A percentile compares a stretch with the other conserved stretches of the same genome.
phyloP scores from a whole-genome alignment of 2,329 filamentous ascomycete genomes.

The Claviceps fusiformis region DNA sequence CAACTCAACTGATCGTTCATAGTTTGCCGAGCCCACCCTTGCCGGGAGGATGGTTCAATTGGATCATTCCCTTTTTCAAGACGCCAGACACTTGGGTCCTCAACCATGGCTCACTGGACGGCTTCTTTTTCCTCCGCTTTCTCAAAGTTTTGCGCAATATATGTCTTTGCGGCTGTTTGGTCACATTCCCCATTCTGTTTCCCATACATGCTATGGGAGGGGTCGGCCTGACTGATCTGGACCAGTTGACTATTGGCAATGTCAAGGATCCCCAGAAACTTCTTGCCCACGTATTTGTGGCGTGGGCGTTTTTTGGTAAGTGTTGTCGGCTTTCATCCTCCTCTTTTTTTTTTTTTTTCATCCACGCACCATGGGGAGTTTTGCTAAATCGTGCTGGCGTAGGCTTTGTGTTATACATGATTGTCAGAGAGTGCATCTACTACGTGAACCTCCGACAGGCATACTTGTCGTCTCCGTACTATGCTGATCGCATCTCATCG shows the following conservation, averaged over 20 bases:
- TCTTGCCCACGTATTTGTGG: constrained; percentile 69
- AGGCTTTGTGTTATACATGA: constrained; percentile 75
- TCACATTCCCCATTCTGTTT: constrained; percentile 78
- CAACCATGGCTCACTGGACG: constrained; percentile 84
- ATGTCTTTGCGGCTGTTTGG: constrained; percentile 67
- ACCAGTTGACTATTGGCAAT: constrained; percentile 70
- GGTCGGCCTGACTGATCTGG: constrained; percentile 48
- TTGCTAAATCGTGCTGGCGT: constrained; percentile 15
- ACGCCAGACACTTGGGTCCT: constrained; percentile 66
- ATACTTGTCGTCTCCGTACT: constrained; percentile 73
- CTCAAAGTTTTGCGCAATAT: constrained; percentile 58
- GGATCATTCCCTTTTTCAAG: constrained; percentile 53
- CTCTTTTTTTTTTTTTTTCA: not conserved
- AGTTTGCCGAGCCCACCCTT: constrained; percentile 46
- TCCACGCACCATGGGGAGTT: not conserved
- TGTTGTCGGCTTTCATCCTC: no score
- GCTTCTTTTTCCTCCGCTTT: constrained; percentile 76
- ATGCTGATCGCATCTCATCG: constrained; percentile 75
- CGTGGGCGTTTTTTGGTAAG: constrained; percentile 58
- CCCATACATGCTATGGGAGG: constrained; percentile 80
- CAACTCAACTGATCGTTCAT: not conserved
- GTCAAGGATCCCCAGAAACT: constrained; percentile 47
- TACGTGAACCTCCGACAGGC: constrained; percentile 90
- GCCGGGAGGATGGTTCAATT: constrained; percentile 50
- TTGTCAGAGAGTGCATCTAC: constrained; percentile 79